Conservation (phyloP, 441 rosid species). For the Populus hybrid region DNA sequence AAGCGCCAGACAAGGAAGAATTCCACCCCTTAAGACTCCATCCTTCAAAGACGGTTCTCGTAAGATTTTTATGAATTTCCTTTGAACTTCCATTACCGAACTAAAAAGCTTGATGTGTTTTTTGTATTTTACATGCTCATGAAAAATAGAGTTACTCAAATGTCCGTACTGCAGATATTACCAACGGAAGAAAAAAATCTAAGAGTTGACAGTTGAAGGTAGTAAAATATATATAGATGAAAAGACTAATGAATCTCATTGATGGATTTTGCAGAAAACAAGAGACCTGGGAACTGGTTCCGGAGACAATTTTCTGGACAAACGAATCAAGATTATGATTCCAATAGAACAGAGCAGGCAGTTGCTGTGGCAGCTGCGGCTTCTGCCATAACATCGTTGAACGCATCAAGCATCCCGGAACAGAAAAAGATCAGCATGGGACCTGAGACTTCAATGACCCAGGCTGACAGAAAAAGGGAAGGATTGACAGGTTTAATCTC, state of each 20-base stretch:
- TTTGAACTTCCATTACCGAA: background rate
- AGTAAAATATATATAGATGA: background rate
- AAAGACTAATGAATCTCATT: background rate
- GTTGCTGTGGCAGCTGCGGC: constrained; percentile 81
- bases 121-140: background rate
- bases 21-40: constrained; percentile 33
- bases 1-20: constrained; percentile 29
- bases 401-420: constrained; percentile 27
- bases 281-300: constrained; percentile 54
- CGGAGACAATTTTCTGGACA: constrained; percentile 47
- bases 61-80: background rate
- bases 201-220: background rate
- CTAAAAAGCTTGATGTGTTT: background rate
- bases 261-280: constrained; percentile 50
- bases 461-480: constrained; percentile 38
- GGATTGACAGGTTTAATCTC: constrained; percentile 9
- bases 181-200: background rate
- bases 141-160: background rate
- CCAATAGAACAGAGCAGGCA: constrained; percentile 39
- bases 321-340: constrained; percentile 38
- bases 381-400: constrained; percentile 38
- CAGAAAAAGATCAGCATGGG: constrained; percentile 15
- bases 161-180: background rate
- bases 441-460: constrained; percentile 18
- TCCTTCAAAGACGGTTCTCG: constrained; percentile 57